phyloP scores from a whole-genome alignment of 2,329 filamentous ascomycete genomes.

The Xylariales sp. region DNA sequence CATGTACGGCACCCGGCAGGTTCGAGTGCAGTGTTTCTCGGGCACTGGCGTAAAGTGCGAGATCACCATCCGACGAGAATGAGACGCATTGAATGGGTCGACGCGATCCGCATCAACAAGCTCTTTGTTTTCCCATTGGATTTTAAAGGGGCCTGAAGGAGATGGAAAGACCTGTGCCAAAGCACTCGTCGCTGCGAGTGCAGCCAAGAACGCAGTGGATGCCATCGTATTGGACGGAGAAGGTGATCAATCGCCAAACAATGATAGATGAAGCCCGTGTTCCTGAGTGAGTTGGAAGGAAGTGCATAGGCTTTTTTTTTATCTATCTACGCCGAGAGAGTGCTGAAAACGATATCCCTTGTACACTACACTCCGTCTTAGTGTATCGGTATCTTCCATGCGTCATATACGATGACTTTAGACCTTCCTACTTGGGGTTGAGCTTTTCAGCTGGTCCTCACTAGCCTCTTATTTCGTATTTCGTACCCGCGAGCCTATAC shows the following conservation, averaged over 20 bases:
- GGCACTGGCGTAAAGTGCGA: conserved; percentile 33
- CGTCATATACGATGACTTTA: background rate
- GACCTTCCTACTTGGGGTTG: conserved; percentile 36
- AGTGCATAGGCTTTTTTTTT: background rate
- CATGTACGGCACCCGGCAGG: conserved; percentile 32
- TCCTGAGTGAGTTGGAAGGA: background rate
- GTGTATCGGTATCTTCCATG: no score
- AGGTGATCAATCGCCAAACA: background rate
- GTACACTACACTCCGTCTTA: background rate
- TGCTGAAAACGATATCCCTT: background rate
- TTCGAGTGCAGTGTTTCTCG: conserved; percentile 22
- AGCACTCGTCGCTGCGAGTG: conserved; percentile 23
- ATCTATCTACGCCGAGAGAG: background rate
- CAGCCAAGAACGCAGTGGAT: conserved; percentile 18
- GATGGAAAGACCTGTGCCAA: conserved; percentile 33
- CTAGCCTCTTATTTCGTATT: conserved; percentile 22
- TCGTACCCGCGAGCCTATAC: background rate
- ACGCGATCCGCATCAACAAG: conserved; percentile 29
- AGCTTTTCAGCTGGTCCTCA: conserved; percentile 16
- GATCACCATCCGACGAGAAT: conserved; percentile 29
- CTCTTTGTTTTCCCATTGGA: conserved; percentile 34
- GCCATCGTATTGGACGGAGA: conserved; percentile 16
- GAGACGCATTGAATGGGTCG: conserved; percentile 35
- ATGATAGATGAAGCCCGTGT: background rate
- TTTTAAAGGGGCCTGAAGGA: conserved; percentile 27